These are phyloP conservation scores for Apiospora marii DNA, from an alignment of 2,329 filamentous ascomycete species.

Conservation along the genomic window DNA sequence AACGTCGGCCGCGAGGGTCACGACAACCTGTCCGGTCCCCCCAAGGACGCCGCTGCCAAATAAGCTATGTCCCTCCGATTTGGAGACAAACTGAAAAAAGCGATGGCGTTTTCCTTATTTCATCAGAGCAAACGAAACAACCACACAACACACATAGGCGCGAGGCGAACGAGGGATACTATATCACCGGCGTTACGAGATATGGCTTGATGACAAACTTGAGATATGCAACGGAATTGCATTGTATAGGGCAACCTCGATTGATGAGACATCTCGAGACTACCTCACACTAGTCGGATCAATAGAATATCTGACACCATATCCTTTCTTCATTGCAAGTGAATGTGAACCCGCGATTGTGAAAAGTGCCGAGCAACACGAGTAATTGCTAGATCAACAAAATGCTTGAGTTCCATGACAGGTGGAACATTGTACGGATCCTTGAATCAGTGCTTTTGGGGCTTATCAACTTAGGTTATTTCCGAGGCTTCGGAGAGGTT, in stretches of 20 bases:
- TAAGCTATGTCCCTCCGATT: neutral
- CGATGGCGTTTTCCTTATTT: constrained; percentile 8
- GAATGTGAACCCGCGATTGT: neutral
- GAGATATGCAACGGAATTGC: constrained; percentile 8
- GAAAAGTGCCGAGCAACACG: neutral
- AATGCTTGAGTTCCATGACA: neutral
- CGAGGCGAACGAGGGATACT: neutral
- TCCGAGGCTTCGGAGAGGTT: no score
- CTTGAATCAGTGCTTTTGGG: no score
- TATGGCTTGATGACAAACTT: constrained; percentile 6
- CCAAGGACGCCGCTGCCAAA: constrained; percentile 64
- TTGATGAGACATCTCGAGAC: constrained; percentile 5
- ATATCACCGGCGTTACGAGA: constrained; percentile 12
- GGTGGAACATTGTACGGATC: no score
- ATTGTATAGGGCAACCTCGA: constrained; percentile 19
- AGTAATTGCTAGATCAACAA: neutral
- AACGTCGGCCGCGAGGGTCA: constrained; percentile 69
- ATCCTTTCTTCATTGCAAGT: neutral
- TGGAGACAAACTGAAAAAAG: neutral
- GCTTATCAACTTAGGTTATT: no score
- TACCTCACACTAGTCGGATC: constrained; percentile 20
- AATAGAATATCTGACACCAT: constrained; percentile 18
- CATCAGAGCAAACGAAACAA: neutral
- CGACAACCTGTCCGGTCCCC: constrained; percentile 62
- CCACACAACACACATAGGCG: neutral